A percentile compares a stretch with the other conserved stretches of the same genome.
Evolutionary conservation across 306 rosid genomes (phyloP).

Genomic region (Trifolium pratense): DNA sequence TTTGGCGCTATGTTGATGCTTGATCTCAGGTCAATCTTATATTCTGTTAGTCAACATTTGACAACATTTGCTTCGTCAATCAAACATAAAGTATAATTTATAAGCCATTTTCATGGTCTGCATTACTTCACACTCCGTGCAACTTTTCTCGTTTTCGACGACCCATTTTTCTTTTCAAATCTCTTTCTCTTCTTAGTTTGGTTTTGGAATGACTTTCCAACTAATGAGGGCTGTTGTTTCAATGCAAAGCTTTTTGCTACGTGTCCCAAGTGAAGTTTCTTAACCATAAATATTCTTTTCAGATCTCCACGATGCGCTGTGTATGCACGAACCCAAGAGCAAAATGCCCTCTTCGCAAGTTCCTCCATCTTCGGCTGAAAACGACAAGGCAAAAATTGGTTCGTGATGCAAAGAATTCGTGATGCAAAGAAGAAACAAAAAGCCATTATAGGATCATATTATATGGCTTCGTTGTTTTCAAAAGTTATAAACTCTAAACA

Average conservation of each 20-base stretch:
- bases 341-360: conserved; percentile 71
- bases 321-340: conserved; percentile 96
- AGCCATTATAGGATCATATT: background rate
- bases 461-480: background rate
- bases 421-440: no score
- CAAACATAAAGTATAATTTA: background rate
- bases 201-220: conserved; percentile 70
- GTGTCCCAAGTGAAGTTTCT: conserved; percentile 94
- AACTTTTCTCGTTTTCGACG: conserved; percentile 58
- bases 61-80: conserved; percentile 7
- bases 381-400: conserved; percentile 33
- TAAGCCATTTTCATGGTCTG: conserved; percentile 23
- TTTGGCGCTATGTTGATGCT: background rate
- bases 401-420: conserved; percentile 20
- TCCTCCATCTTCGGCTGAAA: conserved; percentile 64
- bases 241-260: conserved; percentile 91
- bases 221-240: conserved; percentile 85
- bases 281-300: conserved; percentile 82
- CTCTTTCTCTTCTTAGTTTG: conserved; percentile 70
- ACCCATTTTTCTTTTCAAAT: conserved; percentile 57
- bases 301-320: conserved; percentile 88
- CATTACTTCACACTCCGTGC: conserved; percentile 38
- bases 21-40: background rate
- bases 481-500: background rate
- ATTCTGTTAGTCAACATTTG: conserved; percentile 34